Evolutionary conservation across 1,284 basidiomycete species (phyloP), one percentile per base, ranked within the genome.

Genomic region (Pseudozyma hubeiensis): DNA sequence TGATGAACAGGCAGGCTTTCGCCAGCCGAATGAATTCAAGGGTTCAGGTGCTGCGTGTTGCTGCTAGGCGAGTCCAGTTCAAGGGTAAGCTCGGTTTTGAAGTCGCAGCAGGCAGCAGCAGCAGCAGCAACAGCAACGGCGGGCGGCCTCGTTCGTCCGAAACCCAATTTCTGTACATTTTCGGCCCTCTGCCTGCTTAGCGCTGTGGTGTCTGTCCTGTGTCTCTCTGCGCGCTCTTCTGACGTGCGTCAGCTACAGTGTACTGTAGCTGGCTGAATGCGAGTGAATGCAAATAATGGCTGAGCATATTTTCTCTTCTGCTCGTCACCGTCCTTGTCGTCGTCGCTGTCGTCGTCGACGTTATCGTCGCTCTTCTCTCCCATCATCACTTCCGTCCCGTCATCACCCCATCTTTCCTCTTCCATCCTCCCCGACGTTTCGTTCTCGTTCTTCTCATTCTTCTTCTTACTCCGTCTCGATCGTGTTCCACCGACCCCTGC

Each of bases 371-470:
- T 17, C 41, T 41, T 41, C 47, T 31, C 34, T 63, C 49, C 63
- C 57, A 63, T 41, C 57, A 63, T 63, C 66, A 52, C 37, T 55
- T 43, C 41, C 19, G 48, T 54, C 50, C 31, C 53, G 29, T 39
- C 49, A 39, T 37, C 31, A 43, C 47, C 31, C 57, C 40, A 29
- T 39, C 24, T 30, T 44, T 14, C 34, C 13, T 16, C 39, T 51
- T 37, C 43, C 17, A 8, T 16, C 31, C 24, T 11, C 35, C 35
- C 35, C 14, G 14, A 37, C 35, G 19, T 37, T 31, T 56, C 50
- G 33, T 58, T 24, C 35, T 45, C 34, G 41, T 45, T 24, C 16
- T 31, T 44, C 39, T 17, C 43, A 35, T 48, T 34, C 43, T 47
- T 40, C 46, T 50, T 50, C 29, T 56, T 53, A 45, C 53, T 52